Evolutionary conservation across 768 basidiomycete species (phyloP).

Genomic region (Lentinus brumalis): DNA sequence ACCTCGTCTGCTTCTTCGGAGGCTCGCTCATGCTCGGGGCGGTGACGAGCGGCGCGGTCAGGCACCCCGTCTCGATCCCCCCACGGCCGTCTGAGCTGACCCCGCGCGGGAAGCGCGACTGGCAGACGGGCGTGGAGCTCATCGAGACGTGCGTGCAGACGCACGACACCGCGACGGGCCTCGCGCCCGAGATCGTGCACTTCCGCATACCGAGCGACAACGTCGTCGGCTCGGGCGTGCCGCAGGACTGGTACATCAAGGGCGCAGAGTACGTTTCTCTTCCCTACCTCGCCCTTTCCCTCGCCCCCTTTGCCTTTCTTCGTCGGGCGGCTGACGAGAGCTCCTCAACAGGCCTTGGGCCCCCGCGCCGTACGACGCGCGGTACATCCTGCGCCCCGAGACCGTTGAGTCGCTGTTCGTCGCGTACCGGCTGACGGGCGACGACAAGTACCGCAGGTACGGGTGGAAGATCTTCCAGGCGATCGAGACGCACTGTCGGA

Average conservation of each 20-base stretch:
- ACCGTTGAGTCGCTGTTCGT: constrained; percentile 94
- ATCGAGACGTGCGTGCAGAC: constrained; percentile 88
- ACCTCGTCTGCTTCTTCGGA: constrained; percentile 93
- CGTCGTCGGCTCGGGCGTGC: constrained; percentile 44
- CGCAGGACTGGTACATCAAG: constrained; percentile 91
- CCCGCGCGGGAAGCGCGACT: constrained; percentile 68
- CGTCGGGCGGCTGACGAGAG: too few relatives aligned
- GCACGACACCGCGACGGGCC: constrained; percentile 83
- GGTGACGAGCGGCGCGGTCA: constrained; percentile 60
- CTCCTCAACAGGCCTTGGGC: constrained; percentile 24
- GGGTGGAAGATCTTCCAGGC: constrained; percentile 92
- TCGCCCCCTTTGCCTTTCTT: not conserved
- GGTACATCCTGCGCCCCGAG: constrained; percentile 96
- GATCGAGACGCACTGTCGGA: constrained; percentile 79
- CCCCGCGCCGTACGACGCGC: constrained; percentile 68
- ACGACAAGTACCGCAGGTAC: constrained; percentile 74
- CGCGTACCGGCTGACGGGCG: constrained; percentile 87
- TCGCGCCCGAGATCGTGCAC: constrained; percentile 88
- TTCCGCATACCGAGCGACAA: constrained; percentile 70
- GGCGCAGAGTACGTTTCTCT: constrained; percentile 56
- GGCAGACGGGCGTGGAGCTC: constrained; percentile 78
- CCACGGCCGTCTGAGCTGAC: constrained; percentile 67
- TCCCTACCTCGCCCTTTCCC: constrained; percentile 7
- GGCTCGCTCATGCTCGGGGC: constrained; percentile 92
- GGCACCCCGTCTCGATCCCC: constrained; percentile 61